These are phyloP conservation scores for Cercophora sp. DNA, from an alignment of 495 filamentous ascomycete genomes.

Conservation along the genomic window DNA sequence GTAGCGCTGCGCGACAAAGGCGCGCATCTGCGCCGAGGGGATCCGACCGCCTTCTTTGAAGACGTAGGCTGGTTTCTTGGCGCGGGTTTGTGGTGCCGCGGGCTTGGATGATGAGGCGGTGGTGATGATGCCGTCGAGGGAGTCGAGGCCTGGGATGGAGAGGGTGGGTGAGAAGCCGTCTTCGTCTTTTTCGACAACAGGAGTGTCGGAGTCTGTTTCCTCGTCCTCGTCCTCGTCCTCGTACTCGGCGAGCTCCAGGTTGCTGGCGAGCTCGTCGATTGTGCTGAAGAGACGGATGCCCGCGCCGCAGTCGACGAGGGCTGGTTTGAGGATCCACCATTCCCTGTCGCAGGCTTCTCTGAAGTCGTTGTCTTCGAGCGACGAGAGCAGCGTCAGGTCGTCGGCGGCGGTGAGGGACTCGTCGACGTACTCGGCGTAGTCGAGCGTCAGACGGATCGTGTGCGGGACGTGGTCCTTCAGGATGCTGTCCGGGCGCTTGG, in stretches of 20 bases:
- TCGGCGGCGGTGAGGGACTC: constrained; percentile 70
- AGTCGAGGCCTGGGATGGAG: constrained; percentile 7
- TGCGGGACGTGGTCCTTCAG: constrained; percentile 56
- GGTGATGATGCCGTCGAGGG: neutral
- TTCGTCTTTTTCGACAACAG: neutral
- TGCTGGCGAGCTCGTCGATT: constrained; percentile 58
- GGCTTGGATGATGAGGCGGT: neutral
- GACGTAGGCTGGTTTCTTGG: constrained; percentile 14
- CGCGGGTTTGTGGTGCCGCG: neutral
- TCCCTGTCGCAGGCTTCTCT: constrained; percentile 46
- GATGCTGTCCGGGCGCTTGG: constrained; percentile 60
- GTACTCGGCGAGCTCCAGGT: constrained; percentile 66
- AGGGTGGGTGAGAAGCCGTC: constrained; percentile 10
- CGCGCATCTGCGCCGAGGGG: constrained; percentile 61
- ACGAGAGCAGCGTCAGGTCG: constrained; percentile 56
- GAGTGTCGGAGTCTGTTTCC: neutral
- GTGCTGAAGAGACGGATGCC: constrained; percentile 72
- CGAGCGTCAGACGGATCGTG: constrained; percentile 67
- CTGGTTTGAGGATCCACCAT: constrained; percentile 83
- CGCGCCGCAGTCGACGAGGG: constrained; percentile 77
- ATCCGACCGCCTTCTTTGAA: constrained; percentile 46
- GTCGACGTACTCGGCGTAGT: constrained; percentile 78
- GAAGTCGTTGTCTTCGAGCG: constrained; percentile 52
- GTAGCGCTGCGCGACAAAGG: constrained; percentile 75
- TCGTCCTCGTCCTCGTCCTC: constrained; percentile 18